Base-by-base conservation (phyloP, 2,329 filamentous ascomycete species). In the Fusarium nelsonii region DNA sequence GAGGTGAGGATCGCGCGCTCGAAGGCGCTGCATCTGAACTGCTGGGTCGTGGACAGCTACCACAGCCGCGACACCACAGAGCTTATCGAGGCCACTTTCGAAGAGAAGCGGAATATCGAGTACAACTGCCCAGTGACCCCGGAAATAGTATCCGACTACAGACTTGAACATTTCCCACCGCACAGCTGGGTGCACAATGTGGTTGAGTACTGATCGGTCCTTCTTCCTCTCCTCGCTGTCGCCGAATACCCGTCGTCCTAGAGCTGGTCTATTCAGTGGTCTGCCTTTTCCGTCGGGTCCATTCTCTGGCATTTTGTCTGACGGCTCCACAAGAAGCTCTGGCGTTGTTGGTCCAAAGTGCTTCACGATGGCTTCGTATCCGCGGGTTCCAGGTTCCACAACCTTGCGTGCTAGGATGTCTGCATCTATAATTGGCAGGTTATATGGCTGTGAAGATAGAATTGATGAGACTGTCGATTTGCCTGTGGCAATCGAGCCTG, bases 401-500 rank as follows among this genome's bases (percentile, higher is more conserved):
- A 98, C 96, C 79, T 96, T 88, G 73, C 95, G 94, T 48, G 96
- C 95, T 65, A 98, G 87, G 58, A 97, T 82, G 82, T 99, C 96
- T 77, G 96, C 95, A 78, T 99, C 96, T 82, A 99, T 91, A 73
- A 99, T 87, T 74, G 96, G 94, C 65, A 99, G 87, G 64, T 88
- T 91, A 84, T 97, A 92, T 0, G 95, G 96, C 7, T 92, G 84
- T 6, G 88, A 85, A 51, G 91, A 89, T 74, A 99, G 92, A 73
- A 97, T 87, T 39, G 87, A 85, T 30, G 96, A 97, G 57, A 97
- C 94, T 71, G 95, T 99, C 45, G 95, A 97, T 87, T 99, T 99
- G 79, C 96, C 96, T 8, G 96, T 99, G 64, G 96, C 96, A 77
- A 99, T 98, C 65, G 94, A 97, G 78, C 96, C 96, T 10, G 96